Evolutionary conservation across 495 filamentous ascomycete species (phyloP).

Genomic region (Clavariopsis aquatica): DNA sequence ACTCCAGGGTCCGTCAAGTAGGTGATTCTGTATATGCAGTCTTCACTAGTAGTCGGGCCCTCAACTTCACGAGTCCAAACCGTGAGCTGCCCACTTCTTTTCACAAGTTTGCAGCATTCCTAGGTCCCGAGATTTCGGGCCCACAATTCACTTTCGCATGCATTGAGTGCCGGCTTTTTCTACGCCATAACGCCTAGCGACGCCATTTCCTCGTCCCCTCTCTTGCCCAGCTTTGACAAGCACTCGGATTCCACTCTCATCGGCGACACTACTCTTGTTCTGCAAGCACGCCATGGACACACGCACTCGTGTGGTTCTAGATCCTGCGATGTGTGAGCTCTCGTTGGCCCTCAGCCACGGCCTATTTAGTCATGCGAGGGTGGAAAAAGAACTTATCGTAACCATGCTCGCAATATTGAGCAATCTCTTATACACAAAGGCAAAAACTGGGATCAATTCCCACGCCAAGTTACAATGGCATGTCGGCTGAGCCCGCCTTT

Average conservation of each 20-base stretch:
- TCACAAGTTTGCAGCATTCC: not conserved
- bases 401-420: not conserved
- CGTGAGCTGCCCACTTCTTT: not conserved
- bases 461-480: constrained; percentile 28
- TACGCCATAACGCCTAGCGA: not conserved
- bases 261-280: constrained; percentile 5
- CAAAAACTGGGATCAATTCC: not conserved
- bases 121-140: not conserved
- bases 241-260: constrained; percentile 15
- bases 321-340: constrained; percentile 8
- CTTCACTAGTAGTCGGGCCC: not conserved
- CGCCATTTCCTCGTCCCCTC: constrained; percentile 14
- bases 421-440: constrained; percentile 10
- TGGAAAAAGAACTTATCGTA: constrained; percentile 20
- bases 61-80: not conserved
- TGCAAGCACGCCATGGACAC: constrained; percentile 16
- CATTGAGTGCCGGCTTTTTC: not conserved
- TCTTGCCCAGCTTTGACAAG: constrained; percentile 30
- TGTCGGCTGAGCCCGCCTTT: constrained; percentile 2
- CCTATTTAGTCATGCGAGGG: constrained; percentile 9
- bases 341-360: not conserved
- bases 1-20: not conserved
- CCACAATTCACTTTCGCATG: not conserved
- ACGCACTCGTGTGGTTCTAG: constrained; percentile 2
- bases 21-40: not conserved